A percentile compares a stretch with the other conserved stretches of the same genome.
phyloP scores from a whole-genome alignment of 2,329 filamentous ascomycete species.

The Cladosporium phlei region DNA sequence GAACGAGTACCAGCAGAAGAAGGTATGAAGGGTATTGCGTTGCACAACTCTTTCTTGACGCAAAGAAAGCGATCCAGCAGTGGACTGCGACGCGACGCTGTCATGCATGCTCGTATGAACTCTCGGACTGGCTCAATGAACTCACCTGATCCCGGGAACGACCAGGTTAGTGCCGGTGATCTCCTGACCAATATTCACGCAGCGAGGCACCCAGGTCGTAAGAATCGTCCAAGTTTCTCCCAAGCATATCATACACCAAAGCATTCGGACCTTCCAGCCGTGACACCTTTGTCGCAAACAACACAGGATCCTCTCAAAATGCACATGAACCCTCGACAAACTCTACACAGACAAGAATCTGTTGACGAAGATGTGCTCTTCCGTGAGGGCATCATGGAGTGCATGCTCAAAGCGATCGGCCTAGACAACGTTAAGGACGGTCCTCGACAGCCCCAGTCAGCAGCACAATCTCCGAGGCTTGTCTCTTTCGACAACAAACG shows the following conservation, averaged over 20 bases:
- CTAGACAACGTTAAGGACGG: conserved; percentile 64
- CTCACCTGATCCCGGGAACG: conserved; percentile 19
- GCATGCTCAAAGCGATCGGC: conserved; percentile 91
- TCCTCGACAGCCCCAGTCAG: conserved; percentile 65
- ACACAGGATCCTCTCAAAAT: conserved; percentile 38
- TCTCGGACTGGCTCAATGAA: conserved; percentile 21
- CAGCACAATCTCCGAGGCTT: conserved; percentile 78
- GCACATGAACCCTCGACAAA: conserved; percentile 31
- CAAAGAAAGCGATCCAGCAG: conserved; percentile 67
- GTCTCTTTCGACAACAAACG: conserved; percentile 77
- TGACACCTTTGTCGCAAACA: conserved; percentile 41
- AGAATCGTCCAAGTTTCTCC: conserved; percentile 42
- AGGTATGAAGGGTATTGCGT: conserved; percentile 83
- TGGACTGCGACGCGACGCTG: conserved; percentile 72
- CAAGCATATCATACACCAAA: conserved; percentile 43
- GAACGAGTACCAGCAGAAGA: conserved; percentile 79
- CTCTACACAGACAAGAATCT: conserved; percentile 68
- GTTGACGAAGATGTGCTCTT: conserved; percentile 86
- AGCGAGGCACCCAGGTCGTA: conserved; percentile 55
- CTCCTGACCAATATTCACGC: conserved; percentile 72
- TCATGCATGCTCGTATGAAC: conserved; percentile 60
- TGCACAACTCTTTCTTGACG: conserved; percentile 72
- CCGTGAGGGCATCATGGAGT: conserved; percentile 83
- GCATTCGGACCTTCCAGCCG: conserved; percentile 23
- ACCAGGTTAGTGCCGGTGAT: conserved; percentile 54